Evolutionary conservation across 345 rosid species (phyloP).

Genomic region (Ceriops decandra): DNA sequence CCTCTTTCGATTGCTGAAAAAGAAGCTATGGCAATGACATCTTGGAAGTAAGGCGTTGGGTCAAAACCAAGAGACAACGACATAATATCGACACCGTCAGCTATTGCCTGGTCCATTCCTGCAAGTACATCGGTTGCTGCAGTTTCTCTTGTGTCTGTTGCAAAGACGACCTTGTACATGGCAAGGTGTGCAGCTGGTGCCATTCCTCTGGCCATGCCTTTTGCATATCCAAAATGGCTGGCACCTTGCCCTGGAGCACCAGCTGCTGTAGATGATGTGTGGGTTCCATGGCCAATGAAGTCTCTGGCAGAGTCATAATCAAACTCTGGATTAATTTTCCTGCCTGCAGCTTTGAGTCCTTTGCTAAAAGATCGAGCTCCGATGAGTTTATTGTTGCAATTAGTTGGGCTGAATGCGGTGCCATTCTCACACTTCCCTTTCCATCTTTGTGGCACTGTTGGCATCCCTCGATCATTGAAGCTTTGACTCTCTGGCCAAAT

Average conservation of each 20-base stretch:
- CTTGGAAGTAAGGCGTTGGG: constrained; percentile 27
- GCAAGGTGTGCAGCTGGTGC: constrained; percentile 25
- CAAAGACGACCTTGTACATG: constrained; percentile 22
- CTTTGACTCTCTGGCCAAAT: constrained; percentile 24
- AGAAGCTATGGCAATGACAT: constrained; percentile 50
- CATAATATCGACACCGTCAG: constrained; percentile 58
- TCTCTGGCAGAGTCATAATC: constrained; percentile 27
- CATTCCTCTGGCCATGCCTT: not conserved
- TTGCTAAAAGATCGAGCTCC: constrained; percentile 26
- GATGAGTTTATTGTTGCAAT: constrained; percentile 16
- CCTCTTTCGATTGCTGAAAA: constrained; percentile 53
- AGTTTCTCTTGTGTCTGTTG: constrained; percentile 14
- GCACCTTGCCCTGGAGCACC: constrained; percentile 13
- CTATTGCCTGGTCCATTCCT: constrained; percentile 63
- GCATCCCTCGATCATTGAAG: constrained; percentile 14
- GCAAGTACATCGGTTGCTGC: constrained; percentile 60
- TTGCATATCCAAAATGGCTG: constrained; percentile 22
- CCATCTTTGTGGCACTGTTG: constrained; percentile 15
- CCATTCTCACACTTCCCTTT: constrained; percentile 22
- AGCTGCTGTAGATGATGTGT: constrained; percentile 23
- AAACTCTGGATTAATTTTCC: constrained; percentile 8
- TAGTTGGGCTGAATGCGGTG: constrained; percentile 10
- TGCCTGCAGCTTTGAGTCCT: constrained; percentile 30
- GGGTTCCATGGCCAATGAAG: constrained; percentile 17
- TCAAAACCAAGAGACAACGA: constrained; percentile 52